These are phyloP conservation scores for Pochonia chlamydosporia DNA, from an alignment of 2,329 filamentous ascomycete species.

Conservation along the genomic window DNA sequence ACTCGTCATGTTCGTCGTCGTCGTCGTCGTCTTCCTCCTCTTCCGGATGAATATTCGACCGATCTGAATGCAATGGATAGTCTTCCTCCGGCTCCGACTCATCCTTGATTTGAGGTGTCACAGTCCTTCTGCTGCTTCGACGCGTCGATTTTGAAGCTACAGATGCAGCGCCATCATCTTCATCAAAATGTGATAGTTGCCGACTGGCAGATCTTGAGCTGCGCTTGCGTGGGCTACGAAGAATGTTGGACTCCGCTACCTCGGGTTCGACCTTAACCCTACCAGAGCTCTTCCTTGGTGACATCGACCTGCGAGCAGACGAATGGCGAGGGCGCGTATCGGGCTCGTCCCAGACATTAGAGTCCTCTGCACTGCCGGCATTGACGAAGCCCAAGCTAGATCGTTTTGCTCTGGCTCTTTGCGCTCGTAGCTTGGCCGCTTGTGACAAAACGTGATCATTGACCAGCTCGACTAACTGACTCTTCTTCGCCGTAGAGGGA, in stretches of 20 bases:
- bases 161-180: constrained; percentile 34
- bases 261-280: constrained; percentile 48
- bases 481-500: constrained; percentile 85
- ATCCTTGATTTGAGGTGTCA: constrained; percentile 46
- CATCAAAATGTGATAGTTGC: constrained; percentile 47
- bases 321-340: constrained; percentile 44
- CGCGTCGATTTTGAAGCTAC: constrained; percentile 35
- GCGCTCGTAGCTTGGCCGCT: constrained; percentile 67
- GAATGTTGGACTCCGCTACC: constrained; percentile 30
- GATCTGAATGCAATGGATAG: constrained; percentile 30
- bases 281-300: constrained; percentile 48
- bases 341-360: constrained; percentile 56
- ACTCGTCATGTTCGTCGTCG: constrained; percentile 39
- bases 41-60: constrained; percentile 43
- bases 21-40: constrained; percentile 18
- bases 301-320: constrained; percentile 45
- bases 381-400: constrained; percentile 81
- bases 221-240: constrained; percentile 47
- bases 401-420: constrained; percentile 73
- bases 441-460: constrained; percentile 72
- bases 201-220: constrained; percentile 48
- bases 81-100: constrained; percentile 43
- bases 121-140: constrained; percentile 42
- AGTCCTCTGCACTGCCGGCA: constrained; percentile 60
- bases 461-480: constrained; percentile 79